Evolutionary conservation across 306 rosid genomes (phyloP), one percentile per base, ranked within the genome.

Genomic region (Nissolia schottii): DNA sequence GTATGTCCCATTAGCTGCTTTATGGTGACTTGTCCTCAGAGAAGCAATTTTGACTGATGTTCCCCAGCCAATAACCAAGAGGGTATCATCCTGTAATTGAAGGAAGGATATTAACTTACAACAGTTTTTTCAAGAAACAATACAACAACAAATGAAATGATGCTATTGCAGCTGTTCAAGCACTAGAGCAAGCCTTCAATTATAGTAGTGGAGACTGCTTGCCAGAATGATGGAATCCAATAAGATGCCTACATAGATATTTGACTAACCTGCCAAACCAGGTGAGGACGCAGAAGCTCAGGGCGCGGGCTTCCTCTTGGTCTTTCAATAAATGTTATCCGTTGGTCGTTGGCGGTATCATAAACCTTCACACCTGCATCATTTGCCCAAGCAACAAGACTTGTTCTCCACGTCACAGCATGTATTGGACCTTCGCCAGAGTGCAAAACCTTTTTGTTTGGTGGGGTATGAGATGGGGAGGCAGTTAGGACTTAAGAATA

Each of bases 11-110:
- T 91, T 91, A 74, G 84, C 70, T 67, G 89, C 87, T 76, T 58
- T 82, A 64, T 65, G 70, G 67, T 82, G 83, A 78, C 77, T 86
- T 76, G 87, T 77, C 84, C 85, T 84, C 79, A 91, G 85, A 46
- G 93, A 91, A 67, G 92, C 94, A 77, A 94, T 89, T 86, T 86
- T 94, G 77, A 94, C 83, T 7, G 96, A 91, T 69, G 90, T 88
- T 85, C 99, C 99, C 99, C 99, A 94, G 82, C 96, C 99, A 82
- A 91, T 91, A 45, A 94, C 99, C 86, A 94, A 86, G 60, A 87
- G 78, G 22, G 89, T 71, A 57, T 89, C 99, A 81, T 89, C 99
- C 99, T 94, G 83, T 75, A 84, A 73, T 67, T 40, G 48, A 77
- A 28, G 51, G 45, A 75, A 22, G 58, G 75, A 37, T 63, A 71